phyloP scores from a whole-genome alignment of 2,329 filamentous ascomycete genomes.

The Cyphellophora europaea region DNA sequence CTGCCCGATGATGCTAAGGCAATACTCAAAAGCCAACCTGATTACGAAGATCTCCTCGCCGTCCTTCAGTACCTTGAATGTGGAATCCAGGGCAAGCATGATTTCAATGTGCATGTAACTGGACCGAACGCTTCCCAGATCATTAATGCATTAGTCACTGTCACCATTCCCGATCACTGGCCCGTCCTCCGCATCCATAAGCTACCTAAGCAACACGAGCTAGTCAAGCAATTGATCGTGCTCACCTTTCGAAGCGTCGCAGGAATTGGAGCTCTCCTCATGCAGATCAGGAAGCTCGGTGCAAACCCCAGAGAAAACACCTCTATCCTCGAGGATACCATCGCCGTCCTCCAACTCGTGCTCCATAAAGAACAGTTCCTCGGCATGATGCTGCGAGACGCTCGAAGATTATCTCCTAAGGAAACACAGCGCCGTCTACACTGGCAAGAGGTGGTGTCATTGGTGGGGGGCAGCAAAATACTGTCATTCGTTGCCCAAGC shows the following conservation, averaged over 20 bases:
- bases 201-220: constrained; percentile 11
- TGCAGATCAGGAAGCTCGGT: constrained; percentile 57
- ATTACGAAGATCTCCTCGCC: constrained; percentile 45
- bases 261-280: constrained; percentile 67
- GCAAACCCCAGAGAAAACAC: constrained; percentile 20
- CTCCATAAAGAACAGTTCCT: constrained; percentile 10
- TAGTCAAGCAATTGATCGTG: constrained; percentile 41
- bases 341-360: constrained; percentile 28
- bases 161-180: constrained; percentile 80
- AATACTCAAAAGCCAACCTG: constrained; percentile 52
- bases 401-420: constrained; percentile 30
- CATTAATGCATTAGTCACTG: constrained; percentile 62
- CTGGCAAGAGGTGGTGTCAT: constrained; percentile 55
- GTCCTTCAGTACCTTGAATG: constrained; percentile 45
- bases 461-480: constrained; percentile 52
- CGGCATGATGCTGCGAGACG: constrained; percentile 21
- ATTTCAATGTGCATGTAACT: constrained; percentile 47
- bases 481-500: constrained; percentile 49
- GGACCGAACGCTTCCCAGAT: constrained; percentile 64
- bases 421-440: constrained; percentile 28
- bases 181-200: constrained; percentile 4
- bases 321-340: constrained; percentile 24
- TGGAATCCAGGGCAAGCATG: constrained; percentile 18
- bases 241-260: constrained; percentile 61
- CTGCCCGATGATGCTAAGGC: constrained; percentile 46